These are phyloP conservation scores for Sphaerostilbella broomeana DNA, from an alignment of 2,329 filamentous ascomycete species.

Conservation along the genomic window DNA sequence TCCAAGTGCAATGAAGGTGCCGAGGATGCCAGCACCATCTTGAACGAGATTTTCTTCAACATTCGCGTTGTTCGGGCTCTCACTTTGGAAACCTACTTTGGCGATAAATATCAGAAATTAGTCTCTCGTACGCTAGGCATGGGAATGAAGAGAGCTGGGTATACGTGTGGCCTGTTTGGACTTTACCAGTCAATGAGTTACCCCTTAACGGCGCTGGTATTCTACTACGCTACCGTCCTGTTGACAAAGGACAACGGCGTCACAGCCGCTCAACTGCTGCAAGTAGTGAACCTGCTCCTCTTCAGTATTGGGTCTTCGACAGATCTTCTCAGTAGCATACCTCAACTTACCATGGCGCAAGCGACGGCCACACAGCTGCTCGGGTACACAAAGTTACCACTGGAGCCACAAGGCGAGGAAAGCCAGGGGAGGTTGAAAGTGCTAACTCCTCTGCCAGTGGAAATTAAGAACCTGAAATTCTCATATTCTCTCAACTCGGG, in stretches of 20 bases:
- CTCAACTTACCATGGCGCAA: constrained; percentile 70
- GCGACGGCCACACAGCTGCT: constrained; percentile 69
- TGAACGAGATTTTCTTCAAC: constrained; percentile 70
- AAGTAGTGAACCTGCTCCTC: constrained; percentile 76
- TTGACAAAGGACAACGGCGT: constrained; percentile 41
- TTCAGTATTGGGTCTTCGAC: constrained; percentile 72
- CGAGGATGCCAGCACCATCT: constrained; percentile 47
- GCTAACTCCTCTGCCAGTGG: constrained; percentile 37
- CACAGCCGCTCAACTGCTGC: constrained; percentile 56
- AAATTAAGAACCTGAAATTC: constrained; percentile 54
- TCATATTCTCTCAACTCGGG: constrained; percentile 57
- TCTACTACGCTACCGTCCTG: constrained; percentile 72
- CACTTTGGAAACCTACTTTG: constrained; percentile 67
- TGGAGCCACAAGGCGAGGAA: constrained; percentile 51
- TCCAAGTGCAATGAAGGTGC: constrained; percentile 56
- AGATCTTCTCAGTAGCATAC: constrained; percentile 65
- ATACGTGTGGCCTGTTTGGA: constrained; percentile 67
- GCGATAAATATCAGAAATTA: constrained; percentile 51
- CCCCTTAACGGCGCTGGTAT: constrained; percentile 70
- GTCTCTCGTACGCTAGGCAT: constrained; percentile 47
- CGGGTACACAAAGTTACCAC: constrained; percentile 56
- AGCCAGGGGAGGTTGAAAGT: constrained; percentile 35
- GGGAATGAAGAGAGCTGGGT: constrained; percentile 60
- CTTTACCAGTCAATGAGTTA: constrained; percentile 66
- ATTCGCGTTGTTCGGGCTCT: constrained; percentile 73